phyloP scores from a whole-genome alignment of 1,139 yeast species.

The Hemisphaericaspora xylanilytica region DNA sequence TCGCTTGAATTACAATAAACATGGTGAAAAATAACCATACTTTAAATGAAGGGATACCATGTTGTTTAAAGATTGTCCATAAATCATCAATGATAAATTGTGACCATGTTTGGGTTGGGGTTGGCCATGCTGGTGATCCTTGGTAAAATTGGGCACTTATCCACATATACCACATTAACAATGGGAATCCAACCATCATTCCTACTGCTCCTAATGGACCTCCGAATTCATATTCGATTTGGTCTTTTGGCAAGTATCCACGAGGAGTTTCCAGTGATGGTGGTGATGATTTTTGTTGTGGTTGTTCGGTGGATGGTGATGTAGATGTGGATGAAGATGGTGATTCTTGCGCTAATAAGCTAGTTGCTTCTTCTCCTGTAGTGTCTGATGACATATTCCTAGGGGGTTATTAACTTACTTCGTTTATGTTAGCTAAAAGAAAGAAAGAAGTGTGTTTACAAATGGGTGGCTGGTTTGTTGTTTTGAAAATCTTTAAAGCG shows the following conservation, averaged over 20 bases:
- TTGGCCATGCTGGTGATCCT: constrained; percentile 73
- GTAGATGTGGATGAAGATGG: neutral
- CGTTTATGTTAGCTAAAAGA: no score
- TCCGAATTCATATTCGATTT: constrained; percentile 83
- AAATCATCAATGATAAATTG: constrained; percentile 51
- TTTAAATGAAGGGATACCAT: constrained; percentile 67
- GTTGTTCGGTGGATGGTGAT: neutral
- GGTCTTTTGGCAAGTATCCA: constrained; percentile 36
- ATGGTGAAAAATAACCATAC: constrained; percentile 71
- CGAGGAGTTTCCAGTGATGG: constrained; percentile 11
- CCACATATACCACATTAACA: constrained; percentile 97
- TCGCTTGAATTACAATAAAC: constrained; percentile 68
- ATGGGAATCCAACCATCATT: constrained; percentile 93
- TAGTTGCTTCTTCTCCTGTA: constrained; percentile 1
- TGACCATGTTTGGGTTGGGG: constrained; percentile 53
- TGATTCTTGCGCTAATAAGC: neutral
- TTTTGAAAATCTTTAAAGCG: no score
- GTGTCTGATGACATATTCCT: no score
- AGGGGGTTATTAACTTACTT: no score
- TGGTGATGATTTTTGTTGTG: constrained; percentile 1
- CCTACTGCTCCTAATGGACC: constrained; percentile 89
- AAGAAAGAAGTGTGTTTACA: neutral
- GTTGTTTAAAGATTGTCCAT: constrained; percentile 42
- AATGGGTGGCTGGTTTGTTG: no score
- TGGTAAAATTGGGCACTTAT: constrained; percentile 76